A percentile compares a stretch with the other conserved stretches of the same genome.
These are phyloP conservation scores for Phialophora verrucosa DNA, from an alignment of 2,329 filamentous ascomycete genomes.

Conservation along the genomic window DNA sequence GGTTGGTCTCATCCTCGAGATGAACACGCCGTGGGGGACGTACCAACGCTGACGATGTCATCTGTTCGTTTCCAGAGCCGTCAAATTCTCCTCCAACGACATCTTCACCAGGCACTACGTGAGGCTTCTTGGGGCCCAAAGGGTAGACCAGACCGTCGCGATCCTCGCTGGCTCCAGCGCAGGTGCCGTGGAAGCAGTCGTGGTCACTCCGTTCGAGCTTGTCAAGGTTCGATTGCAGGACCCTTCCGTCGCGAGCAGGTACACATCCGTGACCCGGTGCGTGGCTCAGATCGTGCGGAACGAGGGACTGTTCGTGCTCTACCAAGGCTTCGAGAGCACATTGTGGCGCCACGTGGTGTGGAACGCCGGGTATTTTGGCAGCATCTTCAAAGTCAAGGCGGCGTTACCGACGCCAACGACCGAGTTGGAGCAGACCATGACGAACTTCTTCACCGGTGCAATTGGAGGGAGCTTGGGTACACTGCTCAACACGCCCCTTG, in stretches of 20 bases:
- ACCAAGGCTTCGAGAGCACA: slow-evolving; percentile 6
- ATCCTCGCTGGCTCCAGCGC: not conserved
- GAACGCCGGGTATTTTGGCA: slow-evolving; percentile 14
- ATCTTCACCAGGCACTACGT: not conserved
- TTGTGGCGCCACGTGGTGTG: slow-evolving; percentile 8
- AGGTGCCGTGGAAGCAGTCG: not conserved
- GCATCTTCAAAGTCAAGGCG: slow-evolving; percentile 13
- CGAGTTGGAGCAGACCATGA: not conserved
- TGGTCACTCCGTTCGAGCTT: not conserved
- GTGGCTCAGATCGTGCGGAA: not conserved
- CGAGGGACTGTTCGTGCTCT: slow-evolving; percentile 44
- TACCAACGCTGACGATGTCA: not conserved
- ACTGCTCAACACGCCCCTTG: not conserved
- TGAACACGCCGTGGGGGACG: not conserved
- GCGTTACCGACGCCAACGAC: not conserved
- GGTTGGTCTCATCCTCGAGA: not conserved
- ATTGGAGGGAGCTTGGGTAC: not conserved
- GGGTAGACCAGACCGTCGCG: not conserved
- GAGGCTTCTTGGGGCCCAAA: not conserved
- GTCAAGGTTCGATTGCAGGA: not conserved
- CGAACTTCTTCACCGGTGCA: not conserved
- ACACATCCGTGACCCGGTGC: not conserved
- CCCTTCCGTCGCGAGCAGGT: not conserved
- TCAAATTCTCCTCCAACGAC: not conserved
- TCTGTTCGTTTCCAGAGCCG: not conserved